A percentile compares a stretch with the other conserved stretches of the same genome.
Evolutionary conservation across 1,284 basidiomycete species (phyloP).

Genomic region (Cryptococcus jaspeensis): DNA sequence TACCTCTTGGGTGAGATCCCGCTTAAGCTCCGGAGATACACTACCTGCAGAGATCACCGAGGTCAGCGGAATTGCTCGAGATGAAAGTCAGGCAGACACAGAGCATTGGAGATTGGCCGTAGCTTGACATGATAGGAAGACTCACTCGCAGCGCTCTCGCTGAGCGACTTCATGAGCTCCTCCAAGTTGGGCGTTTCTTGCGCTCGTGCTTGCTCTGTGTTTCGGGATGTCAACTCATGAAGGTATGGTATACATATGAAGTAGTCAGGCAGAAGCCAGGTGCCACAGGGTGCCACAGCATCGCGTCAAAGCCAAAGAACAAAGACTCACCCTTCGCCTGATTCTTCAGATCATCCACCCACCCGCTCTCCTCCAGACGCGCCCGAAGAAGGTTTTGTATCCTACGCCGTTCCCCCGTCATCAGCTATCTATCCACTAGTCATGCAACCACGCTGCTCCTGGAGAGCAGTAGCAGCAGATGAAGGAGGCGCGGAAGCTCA

Average conservation of each 20-base stretch:
- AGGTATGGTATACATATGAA: too few species aligned
- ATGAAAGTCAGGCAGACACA: too few species aligned
- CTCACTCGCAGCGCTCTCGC: conserved; percentile 34
- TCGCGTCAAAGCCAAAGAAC: too few species aligned
- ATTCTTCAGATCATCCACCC: conserved; percentile 47
- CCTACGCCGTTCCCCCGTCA: conserved; percentile 16
- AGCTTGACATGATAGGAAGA: too few species aligned
- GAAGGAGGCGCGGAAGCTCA: conserved; percentile 13
- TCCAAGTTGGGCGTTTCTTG: conserved; percentile 38
- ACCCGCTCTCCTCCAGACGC: conserved; percentile 40
- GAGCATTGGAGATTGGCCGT: too few species aligned
- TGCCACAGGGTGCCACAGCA: too few species aligned
- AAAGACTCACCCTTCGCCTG: conserved; percentile 40
- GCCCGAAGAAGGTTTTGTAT: conserved; percentile 34
- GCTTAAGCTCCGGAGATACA: too few species aligned
- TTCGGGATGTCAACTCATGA: too few species aligned
- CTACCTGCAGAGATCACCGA: too few species aligned
- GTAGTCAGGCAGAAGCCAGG: too few species aligned
- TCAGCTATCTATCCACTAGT: not conserved
- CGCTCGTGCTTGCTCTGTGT: conserved; percentile 38
- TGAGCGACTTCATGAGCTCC: conserved; percentile 33
- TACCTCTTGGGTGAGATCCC: too few species aligned
- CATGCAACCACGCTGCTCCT: not conserved
- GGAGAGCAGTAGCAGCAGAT: not conserved
- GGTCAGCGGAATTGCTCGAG: too few species aligned